These are phyloP conservation scores for Coemansia erecta DNA, from an alignment of 192 early-diverging fungal genomes.

Conservation along the genomic window DNA sequence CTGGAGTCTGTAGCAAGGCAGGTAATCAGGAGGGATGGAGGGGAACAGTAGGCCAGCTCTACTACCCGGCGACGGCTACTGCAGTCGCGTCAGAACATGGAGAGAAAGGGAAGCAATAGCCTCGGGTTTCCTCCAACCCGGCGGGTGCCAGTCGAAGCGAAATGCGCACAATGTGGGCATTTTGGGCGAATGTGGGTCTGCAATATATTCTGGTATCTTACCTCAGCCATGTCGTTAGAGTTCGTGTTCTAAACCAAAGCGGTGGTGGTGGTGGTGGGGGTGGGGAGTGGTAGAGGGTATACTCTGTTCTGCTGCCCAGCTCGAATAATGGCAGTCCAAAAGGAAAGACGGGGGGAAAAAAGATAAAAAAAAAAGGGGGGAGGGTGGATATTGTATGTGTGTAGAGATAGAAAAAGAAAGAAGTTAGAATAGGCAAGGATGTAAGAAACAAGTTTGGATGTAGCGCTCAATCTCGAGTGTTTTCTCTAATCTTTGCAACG, in stretches of 20 bases:
- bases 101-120: background rate
- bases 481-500: no score
- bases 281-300: background rate
- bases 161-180: background rate
- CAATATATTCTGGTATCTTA: background rate
- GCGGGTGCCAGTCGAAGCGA: background rate
- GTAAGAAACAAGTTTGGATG: no score
- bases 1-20: no score
- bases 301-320: no score
- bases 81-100: no score
- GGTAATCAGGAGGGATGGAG: no score
- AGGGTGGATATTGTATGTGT: background rate
- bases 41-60: no score
- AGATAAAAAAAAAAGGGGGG: background rate
- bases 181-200: background rate
- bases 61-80: no score
- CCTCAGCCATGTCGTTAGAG: conserved; percentile 9
- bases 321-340: background rate
- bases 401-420: background rate
- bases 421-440: background rate
- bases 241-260: background rate
- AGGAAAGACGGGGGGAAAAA: background rate
- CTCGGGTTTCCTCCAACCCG: background rate
- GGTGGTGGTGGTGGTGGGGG: no score
- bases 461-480: no score